Evolutionary conservation across 2,329 filamentous ascomycete genomes (phyloP).

Genomic region (Podosphaera fusca): DNA sequence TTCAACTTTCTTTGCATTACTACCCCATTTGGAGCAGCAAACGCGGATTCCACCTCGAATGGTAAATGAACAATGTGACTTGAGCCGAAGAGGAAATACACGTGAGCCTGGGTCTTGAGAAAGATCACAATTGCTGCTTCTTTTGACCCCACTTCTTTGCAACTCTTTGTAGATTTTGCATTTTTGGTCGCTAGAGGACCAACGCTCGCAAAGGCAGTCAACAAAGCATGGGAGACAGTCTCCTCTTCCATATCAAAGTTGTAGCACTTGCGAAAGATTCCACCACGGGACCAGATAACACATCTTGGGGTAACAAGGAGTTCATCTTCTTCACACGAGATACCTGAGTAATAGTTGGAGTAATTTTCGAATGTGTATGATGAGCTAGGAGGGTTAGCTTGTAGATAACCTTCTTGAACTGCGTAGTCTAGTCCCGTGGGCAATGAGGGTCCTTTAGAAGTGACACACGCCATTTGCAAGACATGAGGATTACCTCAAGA

Average conservation of each 20-base stretch:
- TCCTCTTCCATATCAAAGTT: slow-evolving; percentile 74
- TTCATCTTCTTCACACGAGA: slow-evolving; percentile 15
- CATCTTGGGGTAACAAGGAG: slow-evolving; percentile 14
- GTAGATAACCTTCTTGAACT: slow-evolving; percentile 55
- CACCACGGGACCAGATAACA: slow-evolving; percentile 62
- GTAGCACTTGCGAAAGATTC: slow-evolving; percentile 65
- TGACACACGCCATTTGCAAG: slow-evolving; percentile 59
- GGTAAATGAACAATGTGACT: slow-evolving; percentile 81
- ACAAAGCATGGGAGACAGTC: slow-evolving; percentile 59
- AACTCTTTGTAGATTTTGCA: slow-evolving; percentile 8
- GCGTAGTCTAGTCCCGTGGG: slow-evolving; percentile 67
- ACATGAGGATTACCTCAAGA: not conserved
- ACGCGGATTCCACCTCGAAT: slow-evolving; percentile 77
- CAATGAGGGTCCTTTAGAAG: slow-evolving; percentile 75
- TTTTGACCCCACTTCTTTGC: slow-evolving; percentile 8
- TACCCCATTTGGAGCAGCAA: slow-evolving; percentile 60
- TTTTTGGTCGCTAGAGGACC: slow-evolving; percentile 10
- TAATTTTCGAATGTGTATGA: slow-evolving; percentile 58
- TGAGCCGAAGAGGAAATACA: slow-evolving; percentile 74
- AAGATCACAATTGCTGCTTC: slow-evolving; percentile 68
- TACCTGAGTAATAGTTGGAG: slow-evolving; percentile 20
- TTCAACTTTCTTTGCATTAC: slow-evolving; percentile 62
- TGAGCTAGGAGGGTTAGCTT: slow-evolving; percentile 37
- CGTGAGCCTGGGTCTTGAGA: slow-evolving; percentile 75
- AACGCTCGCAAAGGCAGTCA: slow-evolving; percentile 49